Base-by-base conservation (phyloP, 176 grass and related monocot genomes). In the Bolboschoenus planiculmis region DNA sequence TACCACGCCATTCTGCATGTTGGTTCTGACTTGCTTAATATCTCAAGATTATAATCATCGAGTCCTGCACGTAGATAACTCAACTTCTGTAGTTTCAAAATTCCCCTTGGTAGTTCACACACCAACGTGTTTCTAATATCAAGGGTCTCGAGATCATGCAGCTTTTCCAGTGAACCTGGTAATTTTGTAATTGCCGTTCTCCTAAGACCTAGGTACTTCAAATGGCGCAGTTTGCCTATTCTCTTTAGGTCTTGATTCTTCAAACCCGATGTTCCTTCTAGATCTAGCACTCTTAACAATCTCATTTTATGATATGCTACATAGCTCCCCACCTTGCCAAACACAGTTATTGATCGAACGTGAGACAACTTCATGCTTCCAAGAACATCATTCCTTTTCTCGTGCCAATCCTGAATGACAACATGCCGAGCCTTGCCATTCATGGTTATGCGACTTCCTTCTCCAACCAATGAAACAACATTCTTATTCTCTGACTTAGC, bases 131-230 rank as follows among this genome's bases (percentile, higher is more conserved):
- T 20, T 42, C 43, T 80, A 39, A 89, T 46, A 72, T 85, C 87
- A 11, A 89, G 46, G 5, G 78, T 43, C 59, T 85, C 61, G 9
- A 89, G 83, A 34, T 77, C 59, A 27, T 61, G 36, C n/a, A 89
- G 83, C 4, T 74, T 84, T 4, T 77, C 27, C 0, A 89, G n/a
- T 9, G 82, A 85, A 44, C 20, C 39, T 1, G 87, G 78, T 29
- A 89, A 65, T 29, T 77, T 78, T 4, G 74, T 10, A 37, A 83
- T 27, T 34, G 37, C 0, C 0, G 51, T 80, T 23, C 72, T 10
- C 2, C 80, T 21, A 8, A 88, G 5, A 67, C 74, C 87, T 23
- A 91, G 3, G 11, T 81, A 85, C 80, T 89, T 89, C 30, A 88
- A 70, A 23, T 83, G 86, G 7, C 56, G 15, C 1, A 91, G 47